A percentile compares a stretch with the other conserved stretches of the same genome.
Evolutionary conservation across 2,329 filamentous ascomycete genomes (phyloP).

Genomic region (Trichoderma asperellum): DNA sequence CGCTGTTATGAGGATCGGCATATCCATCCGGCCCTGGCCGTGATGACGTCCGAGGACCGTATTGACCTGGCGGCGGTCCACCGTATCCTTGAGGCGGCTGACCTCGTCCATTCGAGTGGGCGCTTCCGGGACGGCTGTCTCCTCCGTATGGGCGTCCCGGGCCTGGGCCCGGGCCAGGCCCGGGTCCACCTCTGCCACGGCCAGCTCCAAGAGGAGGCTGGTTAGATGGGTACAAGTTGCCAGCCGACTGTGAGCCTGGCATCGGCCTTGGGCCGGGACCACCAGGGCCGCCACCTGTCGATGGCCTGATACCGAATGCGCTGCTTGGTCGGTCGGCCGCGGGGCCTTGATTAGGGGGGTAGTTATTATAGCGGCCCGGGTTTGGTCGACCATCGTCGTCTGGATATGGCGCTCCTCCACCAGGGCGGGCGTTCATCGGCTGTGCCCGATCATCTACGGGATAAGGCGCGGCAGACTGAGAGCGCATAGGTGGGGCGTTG

Average conservation of each 20-base stretch:
- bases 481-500: constrained; percentile 41
- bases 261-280: constrained; percentile 39
- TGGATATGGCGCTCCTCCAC: constrained; percentile 56
- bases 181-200: constrained; percentile 51
- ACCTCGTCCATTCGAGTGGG: constrained; percentile 36
- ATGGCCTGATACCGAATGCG: constrained; percentile 59
- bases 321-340: constrained; percentile 54
- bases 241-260: constrained; percentile 50
- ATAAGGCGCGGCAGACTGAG: constrained; percentile 68
- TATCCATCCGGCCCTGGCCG: constrained; percentile 34
- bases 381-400: constrained; percentile 52
- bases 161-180: neutral
- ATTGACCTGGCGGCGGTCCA: constrained; percentile 37
- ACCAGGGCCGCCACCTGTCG: constrained; percentile 36
- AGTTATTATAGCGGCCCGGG: constrained; percentile 50
- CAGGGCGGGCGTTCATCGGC: constrained; percentile 51
- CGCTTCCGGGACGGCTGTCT: constrained; percentile 38
- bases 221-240: constrained; percentile 49
- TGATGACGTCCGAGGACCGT: constrained; percentile 44
- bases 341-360: constrained; percentile 54
- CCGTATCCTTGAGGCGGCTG: constrained; percentile 25
- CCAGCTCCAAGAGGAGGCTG: constrained; percentile 40
- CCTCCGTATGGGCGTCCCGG: constrained; percentile 31
- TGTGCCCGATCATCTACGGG: constrained; percentile 68
- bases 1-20: constrained; percentile 36